Evolutionary conservation across 148 eudicot genomes (phyloP).

Genomic region (Camellia japonica): DNA sequence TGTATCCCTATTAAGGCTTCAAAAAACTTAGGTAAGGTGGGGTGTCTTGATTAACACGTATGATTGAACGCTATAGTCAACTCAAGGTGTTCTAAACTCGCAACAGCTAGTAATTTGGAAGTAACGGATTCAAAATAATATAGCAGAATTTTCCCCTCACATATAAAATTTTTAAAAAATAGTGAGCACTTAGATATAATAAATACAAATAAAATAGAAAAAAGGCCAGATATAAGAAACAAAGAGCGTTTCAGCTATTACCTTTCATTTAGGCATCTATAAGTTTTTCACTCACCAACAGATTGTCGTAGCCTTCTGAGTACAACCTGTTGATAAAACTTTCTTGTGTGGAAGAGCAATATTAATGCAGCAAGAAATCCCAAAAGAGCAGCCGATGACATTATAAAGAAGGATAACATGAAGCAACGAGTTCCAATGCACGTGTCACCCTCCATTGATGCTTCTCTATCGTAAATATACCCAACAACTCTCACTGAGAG

Average conservation of each 20-base stretch:
- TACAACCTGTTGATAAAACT: constrained; percentile 43
- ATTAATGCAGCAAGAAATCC: constrained; percentile 49
- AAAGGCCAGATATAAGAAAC: background rate
- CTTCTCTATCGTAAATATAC: constrained; percentile 59
- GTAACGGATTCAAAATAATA: background rate
- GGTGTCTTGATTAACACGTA: background rate
- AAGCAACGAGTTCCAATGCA: constrained; percentile 60
- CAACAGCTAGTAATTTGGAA: background rate
- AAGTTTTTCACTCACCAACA: background rate
- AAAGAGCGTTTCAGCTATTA: background rate
- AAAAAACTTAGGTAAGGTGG: too few relatives aligned
- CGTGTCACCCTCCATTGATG: constrained; percentile 30
- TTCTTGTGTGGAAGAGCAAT: constrained; percentile 46
- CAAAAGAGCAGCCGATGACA: constrained; percentile 52
- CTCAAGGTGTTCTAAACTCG: background rate
- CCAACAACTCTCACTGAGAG: constrained; percentile 70
- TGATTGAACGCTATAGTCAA: background rate
- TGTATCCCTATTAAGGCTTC: too few relatives aligned
- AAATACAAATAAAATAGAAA: background rate
- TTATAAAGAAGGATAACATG: constrained; percentile 53
- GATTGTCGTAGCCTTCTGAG: constrained; percentile 26
- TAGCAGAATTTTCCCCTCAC: background rate
- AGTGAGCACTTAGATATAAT: background rate
- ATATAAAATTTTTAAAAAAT: background rate
- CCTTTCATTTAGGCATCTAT: background rate